Base-by-base conservation (phyloP, 75 land plant genomes). In the Sequoia sempervirens region DNA sequence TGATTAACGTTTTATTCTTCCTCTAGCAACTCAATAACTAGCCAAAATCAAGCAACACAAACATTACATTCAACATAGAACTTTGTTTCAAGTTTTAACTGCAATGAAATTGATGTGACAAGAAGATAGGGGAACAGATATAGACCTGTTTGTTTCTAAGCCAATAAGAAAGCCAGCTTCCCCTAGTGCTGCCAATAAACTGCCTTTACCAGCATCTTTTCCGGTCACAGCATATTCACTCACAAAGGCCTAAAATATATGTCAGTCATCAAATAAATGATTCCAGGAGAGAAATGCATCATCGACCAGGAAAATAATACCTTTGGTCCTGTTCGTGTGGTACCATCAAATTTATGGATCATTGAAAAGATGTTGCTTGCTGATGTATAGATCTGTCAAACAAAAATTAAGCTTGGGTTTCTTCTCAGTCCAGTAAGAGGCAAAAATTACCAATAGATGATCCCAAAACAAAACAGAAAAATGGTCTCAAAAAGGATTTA, bases 201-300 rank as follows among this genome's bases (percentile, higher is more conserved):
- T 97, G 36, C 99, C 99, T 40, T 46, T 82, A 7, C 98, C 96
- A 76, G 98, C 95, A 89, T 95, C 98, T 5, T 81, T 79, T 41
- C 93, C 94, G 36, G 94, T 92, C 79, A 97, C 99, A 80, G 98
- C 99, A 87, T 97, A 97, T 83, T 95, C 99, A 87, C 99, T 97
- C 56, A 97, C 99, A 87, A 97, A 97, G 53, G 91, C 97, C 97
- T 95, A 54, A 26, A 75, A 74, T 54, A 37, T 45, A 34, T 68
- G n/a, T 23, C 38, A 70, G 15, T 50, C 53, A 50, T 70, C 38
- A 23, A n/a, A 74, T 40, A 37, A 83, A 34, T 10, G 18, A 68
- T 17, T 26, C 7, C 18, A 37, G 20, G 12, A 4, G 6, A 81
- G n/a, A 80, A 26, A 37, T 84, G 88, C n/a, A 30, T 81, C 9